These are phyloP conservation scores for Nemania sp. DNA, from an alignment of 2,329 filamentous ascomycete species.

Conservation along the genomic window DNA sequence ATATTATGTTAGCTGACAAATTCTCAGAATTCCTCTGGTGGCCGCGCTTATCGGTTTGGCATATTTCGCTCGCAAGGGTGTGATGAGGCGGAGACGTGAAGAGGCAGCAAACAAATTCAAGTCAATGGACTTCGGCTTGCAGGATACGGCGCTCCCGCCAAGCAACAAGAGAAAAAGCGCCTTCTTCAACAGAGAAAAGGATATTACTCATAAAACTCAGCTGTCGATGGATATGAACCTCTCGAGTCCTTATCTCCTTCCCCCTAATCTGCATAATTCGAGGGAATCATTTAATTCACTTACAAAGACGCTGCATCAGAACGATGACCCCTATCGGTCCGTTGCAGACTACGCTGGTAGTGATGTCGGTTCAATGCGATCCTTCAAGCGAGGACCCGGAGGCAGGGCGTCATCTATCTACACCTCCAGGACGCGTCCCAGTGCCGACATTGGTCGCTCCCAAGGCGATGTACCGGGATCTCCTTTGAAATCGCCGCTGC, in stretches of 20 bases:
- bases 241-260: conserved; percentile 89
- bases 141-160: conserved; percentile 51
- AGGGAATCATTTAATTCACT: conserved; percentile 86
- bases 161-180: conserved; percentile 49
- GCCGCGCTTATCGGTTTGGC: conserved; percentile 68
- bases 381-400: conserved; percentile 45
- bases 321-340: conserved; percentile 83
- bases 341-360: conserved; percentile 59
- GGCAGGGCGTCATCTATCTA: conserved; percentile 49
- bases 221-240: conserved; percentile 75
- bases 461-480: conserved; percentile 52
- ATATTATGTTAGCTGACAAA: conserved; percentile 23
- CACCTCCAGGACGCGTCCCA: conserved; percentile 44
- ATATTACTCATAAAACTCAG: conserved; percentile 51
- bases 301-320: conserved; percentile 71
- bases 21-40: conserved; percentile 72
- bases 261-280: conserved; percentile 76
- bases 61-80: conserved; percentile 77
- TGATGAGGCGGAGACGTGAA: conserved; percentile 72
- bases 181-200: conserved; percentile 61
- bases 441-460: conserved; percentile 38
- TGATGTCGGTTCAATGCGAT: conserved; percentile 60
- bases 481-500: conserved; percentile 34
- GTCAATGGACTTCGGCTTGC: conserved; percentile 90
- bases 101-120: conserved; percentile 86